Conservation (phyloP, 2,329 filamentous ascomycete genomes). For the Aaosphaeria arxii region DNA sequence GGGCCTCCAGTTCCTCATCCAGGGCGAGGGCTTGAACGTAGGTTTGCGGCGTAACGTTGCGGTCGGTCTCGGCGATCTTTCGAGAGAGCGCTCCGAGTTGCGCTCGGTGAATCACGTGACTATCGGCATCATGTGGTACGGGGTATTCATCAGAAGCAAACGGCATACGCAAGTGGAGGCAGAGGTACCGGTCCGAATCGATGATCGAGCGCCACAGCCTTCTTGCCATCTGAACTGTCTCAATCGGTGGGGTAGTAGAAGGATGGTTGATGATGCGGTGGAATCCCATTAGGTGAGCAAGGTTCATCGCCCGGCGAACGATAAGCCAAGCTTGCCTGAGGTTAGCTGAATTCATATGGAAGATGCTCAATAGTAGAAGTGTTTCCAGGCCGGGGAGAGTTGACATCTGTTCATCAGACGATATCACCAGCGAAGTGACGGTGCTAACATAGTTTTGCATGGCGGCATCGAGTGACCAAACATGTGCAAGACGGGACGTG, state of each 20-base stretch:
- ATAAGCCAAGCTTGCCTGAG: constrained; percentile 34
- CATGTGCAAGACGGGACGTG: constrained; percentile 18
- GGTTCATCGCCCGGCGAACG: constrained; percentile 28
- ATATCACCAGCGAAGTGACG: constrained; percentile 26
- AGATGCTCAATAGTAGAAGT: constrained; percentile 27
- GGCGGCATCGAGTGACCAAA: constrained; percentile 31
- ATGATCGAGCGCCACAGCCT: constrained; percentile 28
- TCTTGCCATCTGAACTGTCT: constrained; percentile 25
- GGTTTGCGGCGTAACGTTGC: constrained; percentile 25
- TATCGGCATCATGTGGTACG: constrained; percentile 12
- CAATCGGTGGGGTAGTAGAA: constrained; percentile 16
- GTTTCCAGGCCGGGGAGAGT: constrained; percentile 35
- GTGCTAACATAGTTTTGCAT: constrained; percentile 32
- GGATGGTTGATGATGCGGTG: constrained; percentile 29
- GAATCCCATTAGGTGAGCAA: constrained; percentile 36
- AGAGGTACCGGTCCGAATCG: constrained; percentile 29
- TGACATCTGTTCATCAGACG: constrained; percentile 31
- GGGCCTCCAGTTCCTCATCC: constrained; percentile 29
- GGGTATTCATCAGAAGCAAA: constrained; percentile 34
- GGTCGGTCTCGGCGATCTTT: constrained; percentile 27
- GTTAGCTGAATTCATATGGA: constrained; percentile 28
- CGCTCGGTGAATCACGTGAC: constrained; percentile 20
- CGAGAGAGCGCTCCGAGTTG: constrained; percentile 19
- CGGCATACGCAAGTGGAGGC: constrained; percentile 33
- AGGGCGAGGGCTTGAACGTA: constrained; percentile 30